phyloP scores from a whole-genome alignment of 1,284 basidiomycete genomes.

The Athelia sp. region DNA sequence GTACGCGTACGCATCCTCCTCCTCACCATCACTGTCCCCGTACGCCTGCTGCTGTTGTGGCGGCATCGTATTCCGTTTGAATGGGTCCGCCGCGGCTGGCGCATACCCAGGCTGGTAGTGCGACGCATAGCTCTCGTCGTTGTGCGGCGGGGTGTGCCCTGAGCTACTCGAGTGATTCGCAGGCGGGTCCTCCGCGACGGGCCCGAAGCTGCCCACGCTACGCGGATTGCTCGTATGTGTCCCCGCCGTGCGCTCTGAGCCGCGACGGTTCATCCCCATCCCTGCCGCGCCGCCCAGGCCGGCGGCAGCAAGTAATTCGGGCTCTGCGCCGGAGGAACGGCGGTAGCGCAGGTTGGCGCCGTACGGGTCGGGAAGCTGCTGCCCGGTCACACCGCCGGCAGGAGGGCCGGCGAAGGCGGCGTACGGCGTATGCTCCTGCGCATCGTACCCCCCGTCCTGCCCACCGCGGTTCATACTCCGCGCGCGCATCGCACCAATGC shows the following conservation, averaged over 20 bases:
- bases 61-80: slow-evolving; percentile 7
- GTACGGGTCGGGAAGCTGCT: slow-evolving; percentile 4
- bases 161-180: slow-evolving; percentile 10
- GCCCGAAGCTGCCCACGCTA: slow-evolving; percentile 4
- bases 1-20: slow-evolving; percentile 17
- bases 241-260: slow-evolving; percentile 10
- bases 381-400: neutral
- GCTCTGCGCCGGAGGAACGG: neutral
- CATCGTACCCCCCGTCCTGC: slow-evolving; percentile 35
- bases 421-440: slow-evolving; percentile 39
- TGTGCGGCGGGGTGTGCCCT: slow-evolving; percentile 16
- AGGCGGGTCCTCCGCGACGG: slow-evolving; percentile 21
- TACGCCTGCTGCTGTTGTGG: slow-evolving; percentile 17
- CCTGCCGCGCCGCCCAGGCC: slow-evolving; percentile 11
- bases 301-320: slow-evolving; percentile 8
- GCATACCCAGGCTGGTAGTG: slow-evolving; percentile 14
- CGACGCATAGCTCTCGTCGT: slow-evolving; percentile 21
- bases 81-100: slow-evolving; percentile 2
- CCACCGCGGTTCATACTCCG: slow-evolving; percentile 26
- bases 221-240: slow-evolving; percentile 11
- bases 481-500: slow-evolving; percentile 34
- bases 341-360: slow-evolving; percentile 3
- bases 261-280: neutral
- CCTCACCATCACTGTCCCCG: slow-evolving; percentile 20
- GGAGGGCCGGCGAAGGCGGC: slow-evolving; percentile 37